Evolutionary conservation across 1,284 basidiomycete genomes (phyloP).

Genomic region (Fistulinella staudtii): DNA sequence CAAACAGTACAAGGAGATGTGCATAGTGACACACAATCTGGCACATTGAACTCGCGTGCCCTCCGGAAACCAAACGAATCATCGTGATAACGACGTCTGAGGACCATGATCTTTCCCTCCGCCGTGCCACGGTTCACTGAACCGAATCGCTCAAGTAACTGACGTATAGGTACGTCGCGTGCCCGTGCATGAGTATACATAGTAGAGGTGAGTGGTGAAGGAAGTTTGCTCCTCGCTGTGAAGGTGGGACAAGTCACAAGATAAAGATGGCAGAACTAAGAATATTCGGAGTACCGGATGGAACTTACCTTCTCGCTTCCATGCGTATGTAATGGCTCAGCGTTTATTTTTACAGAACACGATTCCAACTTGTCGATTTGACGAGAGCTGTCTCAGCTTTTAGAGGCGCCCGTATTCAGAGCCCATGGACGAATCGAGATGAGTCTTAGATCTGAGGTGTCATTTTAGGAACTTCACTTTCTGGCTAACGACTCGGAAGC

Average conservation of each 20-base stretch:
- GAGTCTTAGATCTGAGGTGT: no score
- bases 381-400: no score
- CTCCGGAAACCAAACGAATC: constrained; percentile 80
- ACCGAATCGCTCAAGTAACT: constrained; percentile 10
- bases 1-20: background rate
- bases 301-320: constrained; percentile 13
- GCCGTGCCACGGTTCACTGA: background rate
- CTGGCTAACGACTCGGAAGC: no score
- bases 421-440: no score
- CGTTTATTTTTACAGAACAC: background rate
- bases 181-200: constrained; percentile 19
- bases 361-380: background rate
- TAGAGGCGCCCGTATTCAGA: no score
- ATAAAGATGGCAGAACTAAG: background rate
- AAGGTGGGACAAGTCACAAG: no score
- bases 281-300: constrained; percentile 8
- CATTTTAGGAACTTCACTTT: no score
- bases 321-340: constrained; percentile 9
- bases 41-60: constrained; percentile 58
- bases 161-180: constrained; percentile 10
- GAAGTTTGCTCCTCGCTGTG: no score
- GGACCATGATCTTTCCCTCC: constrained; percentile 21
- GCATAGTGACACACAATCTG: constrained; percentile 63
- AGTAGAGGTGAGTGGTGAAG: background rate
- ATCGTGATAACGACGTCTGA: constrained; percentile 60